Evolutionary conservation across 2,329 filamentous ascomycete genomes (phyloP), one percentile per base, ranked within the genome.

Genomic region (Fusarium praegraminearum): DNA sequence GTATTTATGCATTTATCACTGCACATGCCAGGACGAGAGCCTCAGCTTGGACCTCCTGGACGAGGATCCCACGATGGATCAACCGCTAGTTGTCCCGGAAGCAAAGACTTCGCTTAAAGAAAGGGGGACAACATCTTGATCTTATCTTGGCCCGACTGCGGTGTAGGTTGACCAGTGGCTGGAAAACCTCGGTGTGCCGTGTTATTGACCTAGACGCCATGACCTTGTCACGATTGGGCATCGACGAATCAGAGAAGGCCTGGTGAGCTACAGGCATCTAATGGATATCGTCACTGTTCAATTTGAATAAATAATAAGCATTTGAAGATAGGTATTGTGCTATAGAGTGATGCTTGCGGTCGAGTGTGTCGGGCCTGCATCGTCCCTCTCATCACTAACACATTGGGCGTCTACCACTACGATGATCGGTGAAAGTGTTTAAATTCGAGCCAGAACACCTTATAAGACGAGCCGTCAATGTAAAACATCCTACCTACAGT

Each of bases 281-380:
- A 5, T 4, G 12, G 4, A 40, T 22, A 22, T 12, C 36, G 22
- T 40, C 13, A 5, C 11, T 4, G 13, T 11, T 13, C 6, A 20
- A 0, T 8, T 7, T 4, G 11, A 40, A 40, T 22, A 7, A 15
- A 20, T 22, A 4, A 1, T 7, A 22, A 13, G 0, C 20, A 3
- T n/a, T 1, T 9, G 8, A 20, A 22, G 36, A 0, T 3, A 40
- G 13, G 6, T 7, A 6, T 7, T 8, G 3, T 7, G 36, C n/a
- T 7, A 40, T 40, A 11, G 6, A 20, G 20, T 5, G n/a, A 20
- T 7, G 20, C 11, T 40, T 40, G 4, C 3, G 5, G 7, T 8
- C n/a, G 36, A 40, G 36, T 40, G 36, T 38, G 7, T 22, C 13
- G 36, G 22, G 11, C 2, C 1, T 40, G 7, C 1, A 40, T 22